Conservation (phyloP, 768 basidiomycete genomes). For the Macrolepiota albuminosa region DNA sequence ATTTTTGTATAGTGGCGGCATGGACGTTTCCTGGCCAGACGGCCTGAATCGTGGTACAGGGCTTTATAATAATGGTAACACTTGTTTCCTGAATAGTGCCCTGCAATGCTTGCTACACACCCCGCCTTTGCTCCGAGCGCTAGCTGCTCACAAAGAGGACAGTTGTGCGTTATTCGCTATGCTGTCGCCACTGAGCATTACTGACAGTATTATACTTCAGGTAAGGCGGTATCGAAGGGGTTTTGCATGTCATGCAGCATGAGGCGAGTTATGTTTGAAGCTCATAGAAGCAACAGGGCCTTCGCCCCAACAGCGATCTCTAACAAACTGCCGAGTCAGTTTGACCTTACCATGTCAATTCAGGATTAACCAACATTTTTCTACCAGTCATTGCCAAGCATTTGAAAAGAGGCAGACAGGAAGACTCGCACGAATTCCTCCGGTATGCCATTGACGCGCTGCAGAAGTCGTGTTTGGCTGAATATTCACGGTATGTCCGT, state of each 20-base stretch:
- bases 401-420: slow-evolving; percentile 88
- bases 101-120: slow-evolving; percentile 93
- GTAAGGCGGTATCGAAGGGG: slow-evolving; percentile 31
- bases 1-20: slow-evolving; percentile 45
- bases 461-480: slow-evolving; percentile 78
- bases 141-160: slow-evolving; percentile 47
- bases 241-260: slow-evolving; percentile 85
- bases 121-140: slow-evolving; percentile 69
- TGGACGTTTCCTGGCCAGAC: slow-evolving; percentile 63
- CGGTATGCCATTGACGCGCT: slow-evolving; percentile 90
- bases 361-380: slow-evolving; percentile 2
- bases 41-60: slow-evolving; percentile 50
- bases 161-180: slow-evolving; percentile 47
- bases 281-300: slow-evolving; percentile 40
- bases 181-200: background rate
- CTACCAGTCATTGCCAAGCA: slow-evolving; percentile 81
- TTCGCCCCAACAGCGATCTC: slow-evolving; percentile 67
- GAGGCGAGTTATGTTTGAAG: slow-evolving; percentile 48
- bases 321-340: slow-evolving; percentile 64
- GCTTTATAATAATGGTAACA: slow-evolving; percentile 84
- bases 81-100: slow-evolving; percentile 94
- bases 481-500: slow-evolving; percentile 58
- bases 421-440: slow-evolving; percentile 97
- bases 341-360: background rate
- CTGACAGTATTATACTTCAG: slow-evolving; percentile 20